Evolutionary conservation across 257 asterid genomes (phyloP), one percentile per base, ranked within the genome.

Genomic region (Solanum sejunctum): DNA sequence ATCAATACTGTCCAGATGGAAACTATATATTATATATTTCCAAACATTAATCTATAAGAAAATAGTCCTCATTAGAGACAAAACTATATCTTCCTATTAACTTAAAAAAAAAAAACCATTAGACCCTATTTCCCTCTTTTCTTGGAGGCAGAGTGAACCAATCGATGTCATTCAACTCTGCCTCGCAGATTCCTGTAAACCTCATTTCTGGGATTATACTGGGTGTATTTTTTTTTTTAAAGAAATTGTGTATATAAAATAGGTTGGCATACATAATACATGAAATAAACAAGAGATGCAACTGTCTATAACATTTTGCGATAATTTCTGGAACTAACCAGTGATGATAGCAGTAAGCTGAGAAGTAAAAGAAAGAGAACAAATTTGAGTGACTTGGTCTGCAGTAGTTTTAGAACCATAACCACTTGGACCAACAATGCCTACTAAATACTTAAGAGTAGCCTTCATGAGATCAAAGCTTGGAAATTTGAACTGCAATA

Each of bases 341-440:
- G 98, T 94, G 91, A 95, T 92, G 2, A 95, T 93, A 17, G 98
- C 98, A 79, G 98, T 93, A 88, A 91, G 98, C 5, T 84, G 88
- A 71, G 73, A 63, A 80, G 81, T 3, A 21, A 56, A 16, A 69
- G 83, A 18, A 43, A 47, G 55, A 32, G 85, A 81, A 10, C 88
- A 90, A 84, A 88, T 89, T 39, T 85, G 60, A 81, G 97, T 88
- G 41, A 95, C 90, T 82, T 95, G 90, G 2, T 89, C 90, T 16
- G 98, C 98, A 17, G 94, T 92, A 12, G 98, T 90, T 86, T 87
- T 93, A 8, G 98, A 95, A 41, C 98, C 95, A 85, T 89, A 93
- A 54, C 98, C 98, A 85, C 92, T 95, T 0, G 94, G 94, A 49
- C 98, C 98, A 4, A 93, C 88, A 88, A 92, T 84, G 20, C 98